These are phyloP conservation scores for Scedosporium boydii DNA, from an alignment of 2,329 filamentous ascomycete species.

Conservation along the genomic window DNA sequence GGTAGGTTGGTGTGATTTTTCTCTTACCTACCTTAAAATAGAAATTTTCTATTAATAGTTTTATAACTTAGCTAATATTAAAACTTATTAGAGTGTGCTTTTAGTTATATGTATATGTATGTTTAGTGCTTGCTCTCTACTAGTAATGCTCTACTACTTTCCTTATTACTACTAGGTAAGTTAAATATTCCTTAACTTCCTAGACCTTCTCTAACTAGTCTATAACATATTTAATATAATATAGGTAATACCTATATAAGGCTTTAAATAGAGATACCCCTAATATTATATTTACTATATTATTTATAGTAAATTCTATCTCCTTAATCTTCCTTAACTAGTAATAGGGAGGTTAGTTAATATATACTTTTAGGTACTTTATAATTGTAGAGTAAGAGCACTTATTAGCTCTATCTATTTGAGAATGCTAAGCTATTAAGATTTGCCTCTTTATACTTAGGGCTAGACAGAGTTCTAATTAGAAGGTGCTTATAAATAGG, in stretches of 20 bases:
- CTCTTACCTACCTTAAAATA: background rate
- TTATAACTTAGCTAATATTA: background rate
- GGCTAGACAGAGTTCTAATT: background rate
- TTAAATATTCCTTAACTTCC: too few relatives aligned
- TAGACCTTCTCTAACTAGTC: too few relatives aligned
- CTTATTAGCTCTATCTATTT: background rate
- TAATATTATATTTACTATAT: background rate
- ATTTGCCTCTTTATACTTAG: background rate
- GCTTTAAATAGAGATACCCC: background rate
- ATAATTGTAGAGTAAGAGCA: background rate
- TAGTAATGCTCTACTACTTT: too few relatives aligned
- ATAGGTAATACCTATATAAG: background rate
- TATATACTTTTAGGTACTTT: background rate
- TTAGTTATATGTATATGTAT: background rate
- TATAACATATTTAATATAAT: background rate
- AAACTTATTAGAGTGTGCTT: background rate
- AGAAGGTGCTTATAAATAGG: background rate
- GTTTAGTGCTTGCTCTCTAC: too few relatives aligned
- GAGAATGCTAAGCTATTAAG: background rate
- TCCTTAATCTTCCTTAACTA: background rate
- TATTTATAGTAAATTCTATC: background rate
- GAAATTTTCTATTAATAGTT: background rate
- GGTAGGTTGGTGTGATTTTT: background rate
- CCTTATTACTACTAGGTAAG: too few relatives aligned
- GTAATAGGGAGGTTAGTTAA: background rate